Percentiles rank a stretch among this genome's conserved stretches.
Evolutionary conservation across 2,329 filamentous ascomycete species (phyloP).

Genomic region (Neopestalotiopsis rosae): DNA sequence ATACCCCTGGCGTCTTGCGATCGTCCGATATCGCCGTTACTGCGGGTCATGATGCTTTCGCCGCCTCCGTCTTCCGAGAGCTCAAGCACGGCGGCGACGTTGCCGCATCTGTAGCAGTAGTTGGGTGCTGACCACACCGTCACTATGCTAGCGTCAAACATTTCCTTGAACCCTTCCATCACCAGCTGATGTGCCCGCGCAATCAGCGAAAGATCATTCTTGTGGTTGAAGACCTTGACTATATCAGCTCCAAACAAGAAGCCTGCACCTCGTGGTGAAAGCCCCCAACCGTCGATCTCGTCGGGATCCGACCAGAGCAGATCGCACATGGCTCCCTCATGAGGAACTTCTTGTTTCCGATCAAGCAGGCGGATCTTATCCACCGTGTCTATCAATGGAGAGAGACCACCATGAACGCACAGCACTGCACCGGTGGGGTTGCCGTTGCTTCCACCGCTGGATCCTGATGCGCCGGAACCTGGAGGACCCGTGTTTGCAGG

Average conservation of each 20-base stretch:
- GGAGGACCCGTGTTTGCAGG: conserved; percentile 70
- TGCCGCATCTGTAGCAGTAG: conserved; percentile 95
- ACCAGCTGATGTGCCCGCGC: conserved; percentile 95
- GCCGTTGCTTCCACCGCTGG: conserved; percentile 66
- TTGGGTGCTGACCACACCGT: conserved; percentile 99
- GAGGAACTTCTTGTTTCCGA: conserved; percentile 96
- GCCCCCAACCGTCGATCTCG: conserved; percentile 95
- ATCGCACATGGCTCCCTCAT: conserved; percentile 99
- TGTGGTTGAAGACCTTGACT: conserved; percentile 93
- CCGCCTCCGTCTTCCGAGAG: conserved; percentile 87
- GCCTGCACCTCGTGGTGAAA: conserved; percentile 91
- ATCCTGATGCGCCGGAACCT: conserved; percentile 78
- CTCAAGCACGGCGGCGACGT: conserved; percentile 94
- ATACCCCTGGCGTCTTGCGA: conserved; percentile 46
- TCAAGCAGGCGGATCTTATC: conserved; percentile 96
- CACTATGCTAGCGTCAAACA: conserved; percentile 95
- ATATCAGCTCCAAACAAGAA: conserved; percentile 97
- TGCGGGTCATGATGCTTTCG: conserved; percentile 70
- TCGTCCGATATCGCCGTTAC: conserved; percentile 71
- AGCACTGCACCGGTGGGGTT: conserved; percentile 83
- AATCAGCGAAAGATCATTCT: conserved; percentile 90
- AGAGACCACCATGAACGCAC: conserved; percentile 93
- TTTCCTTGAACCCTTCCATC: conserved; percentile 99
- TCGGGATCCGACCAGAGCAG: conserved; percentile 97
- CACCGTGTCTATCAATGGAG: conserved; percentile 87